Evolutionary conservation across 257 asterid genomes (phyloP).

Genomic region (Solanum sparsipilum): DNA sequence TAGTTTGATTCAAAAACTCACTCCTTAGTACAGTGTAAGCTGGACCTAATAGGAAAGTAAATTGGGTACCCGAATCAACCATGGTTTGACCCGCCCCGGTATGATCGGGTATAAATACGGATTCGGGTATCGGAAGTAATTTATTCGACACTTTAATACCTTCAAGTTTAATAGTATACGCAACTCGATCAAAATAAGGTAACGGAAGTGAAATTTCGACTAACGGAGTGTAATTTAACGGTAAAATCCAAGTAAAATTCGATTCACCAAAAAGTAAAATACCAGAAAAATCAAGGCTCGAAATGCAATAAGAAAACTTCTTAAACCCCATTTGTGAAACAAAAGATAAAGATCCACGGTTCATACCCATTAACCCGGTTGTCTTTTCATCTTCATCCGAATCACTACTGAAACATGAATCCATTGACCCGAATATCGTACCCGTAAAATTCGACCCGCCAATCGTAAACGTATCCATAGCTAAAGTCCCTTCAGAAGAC

Average conservation of each 20-base stretch:
- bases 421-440: slow-evolving; percentile 80
- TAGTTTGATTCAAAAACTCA: slow-evolving; percentile 51
- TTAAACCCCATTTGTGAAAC: slow-evolving; percentile 76
- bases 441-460: slow-evolving; percentile 53
- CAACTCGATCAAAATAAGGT: slow-evolving; percentile 76
- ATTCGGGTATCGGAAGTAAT: slow-evolving; percentile 42
- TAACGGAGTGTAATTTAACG: slow-evolving; percentile 65
- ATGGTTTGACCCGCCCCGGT: slow-evolving; percentile 98
- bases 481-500: slow-evolving; percentile 73
- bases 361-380: slow-evolving; percentile 91
- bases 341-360: slow-evolving; percentile 74
- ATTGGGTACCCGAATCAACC: slow-evolving; percentile 96
- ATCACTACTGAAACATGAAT: slow-evolving; percentile 60
- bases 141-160: slow-evolving; percentile 61
- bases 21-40: slow-evolving; percentile 47
- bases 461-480: slow-evolving; percentile 39
- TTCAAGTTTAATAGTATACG: slow-evolving; percentile 76
- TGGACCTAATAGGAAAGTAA: slow-evolving; percentile 80
- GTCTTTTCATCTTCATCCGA: slow-evolving; percentile 64
- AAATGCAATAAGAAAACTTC: slow-evolving; percentile 82
- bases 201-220: slow-evolving; percentile 62
- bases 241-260: slow-evolving; percentile 46
- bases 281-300: slow-evolving; percentile 61
- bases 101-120: slow-evolving; percentile 73
- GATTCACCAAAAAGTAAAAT: slow-evolving; percentile 57